Conservation (phyloP, 1,284 basidiomycete genomes). For the Cutaneotrichosporon spelunceum region DNA sequence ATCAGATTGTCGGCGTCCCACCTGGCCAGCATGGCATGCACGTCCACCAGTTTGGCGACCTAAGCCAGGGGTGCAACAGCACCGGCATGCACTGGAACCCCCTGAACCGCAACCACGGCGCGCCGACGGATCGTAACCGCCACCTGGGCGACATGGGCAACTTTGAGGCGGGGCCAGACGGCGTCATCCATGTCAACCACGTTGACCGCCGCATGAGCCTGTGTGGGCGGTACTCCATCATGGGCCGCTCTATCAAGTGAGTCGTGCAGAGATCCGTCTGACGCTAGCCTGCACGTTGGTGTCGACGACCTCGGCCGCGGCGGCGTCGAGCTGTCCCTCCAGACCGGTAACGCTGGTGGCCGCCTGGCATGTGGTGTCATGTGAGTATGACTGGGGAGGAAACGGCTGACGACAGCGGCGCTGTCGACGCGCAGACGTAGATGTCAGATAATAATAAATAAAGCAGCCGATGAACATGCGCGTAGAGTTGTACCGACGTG, state of each 20-base stretch:
- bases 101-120: slow-evolving; percentile 17
- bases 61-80: slow-evolving; percentile 11
- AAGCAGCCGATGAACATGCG: neutral
- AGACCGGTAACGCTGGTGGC: slow-evolving; percentile 18
- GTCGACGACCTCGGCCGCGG: slow-evolving; percentile 21
- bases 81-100: slow-evolving; percentile 21
- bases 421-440: neutral
- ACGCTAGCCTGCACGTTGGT: slow-evolving; percentile 17
- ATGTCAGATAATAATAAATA: neutral
- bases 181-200: slow-evolving; percentile 10
- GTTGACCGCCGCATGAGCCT: slow-evolving; percentile 10
- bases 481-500: neutral
- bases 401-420: neutral
- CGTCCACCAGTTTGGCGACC: slow-evolving; percentile 19
- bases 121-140: slow-evolving; percentile 14
- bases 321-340: slow-evolving; percentile 12
- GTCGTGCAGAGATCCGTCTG: neutral
- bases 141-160: slow-evolving; percentile 26
- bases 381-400: neutral
- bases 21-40: slow-evolving; percentile 21
- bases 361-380: slow-evolving; percentile 22
- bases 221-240: slow-evolving; percentile 10
- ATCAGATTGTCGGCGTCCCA: slow-evolving; percentile 13
- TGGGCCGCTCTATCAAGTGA: slow-evolving; percentile 15
- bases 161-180: slow-evolving; percentile 12